phyloP scores from a whole-genome alignment of 805 yeast genomes.

The Sugiyamaella marilandica region DNA sequence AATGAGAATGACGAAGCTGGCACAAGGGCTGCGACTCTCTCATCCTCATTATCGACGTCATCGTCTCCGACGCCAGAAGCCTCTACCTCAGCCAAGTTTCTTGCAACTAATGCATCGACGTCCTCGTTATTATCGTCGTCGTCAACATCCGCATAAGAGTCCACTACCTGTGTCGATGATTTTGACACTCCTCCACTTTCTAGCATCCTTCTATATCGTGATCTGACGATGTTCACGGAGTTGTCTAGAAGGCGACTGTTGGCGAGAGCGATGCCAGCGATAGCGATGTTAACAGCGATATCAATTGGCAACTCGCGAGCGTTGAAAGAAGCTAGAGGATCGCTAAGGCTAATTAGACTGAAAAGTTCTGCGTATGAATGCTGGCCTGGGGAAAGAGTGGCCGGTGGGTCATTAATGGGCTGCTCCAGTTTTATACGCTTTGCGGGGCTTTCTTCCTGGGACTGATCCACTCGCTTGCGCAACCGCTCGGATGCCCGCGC shows the following conservation, averaged over 20 bases:
- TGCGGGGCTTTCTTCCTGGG: conserved; percentile 24
- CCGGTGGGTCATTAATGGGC: conserved; percentile 12
- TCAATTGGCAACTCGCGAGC: conserved; percentile 62
- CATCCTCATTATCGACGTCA: conserved; percentile 28
- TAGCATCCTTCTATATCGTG: conserved; percentile 54
- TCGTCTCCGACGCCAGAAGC: conserved; percentile 16
- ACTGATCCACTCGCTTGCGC: conserved; percentile 26
- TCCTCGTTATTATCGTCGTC: conserved; percentile 29
- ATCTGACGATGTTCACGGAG: conserved; percentile 64
- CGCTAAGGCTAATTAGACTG: conserved; percentile 56
- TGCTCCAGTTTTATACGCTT: conserved; percentile 24
- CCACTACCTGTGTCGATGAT: conserved; percentile 14
- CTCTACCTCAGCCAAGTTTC: conserved; percentile 11
- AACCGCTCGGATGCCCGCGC: conserved; percentile 27
- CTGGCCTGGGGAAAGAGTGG: conserved; percentile 25
- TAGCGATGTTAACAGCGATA: conserved; percentile 58
- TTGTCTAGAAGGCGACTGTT: conserved; percentile 50
- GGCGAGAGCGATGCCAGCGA: conserved; percentile 57
- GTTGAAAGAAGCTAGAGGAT: conserved; percentile 64
- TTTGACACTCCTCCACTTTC: conserved; percentile 23
- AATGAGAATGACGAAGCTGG: conserved; percentile 44
- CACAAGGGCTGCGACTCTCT: conserved; percentile 29
- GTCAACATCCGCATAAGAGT: conserved; percentile 35
- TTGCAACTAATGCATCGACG: conserved; percentile 8
- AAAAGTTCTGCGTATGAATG: conserved; percentile 56